Evolutionary conservation across 345 rosid species (phyloP).

Genomic region (Rhodamnia rubescens): DNA sequence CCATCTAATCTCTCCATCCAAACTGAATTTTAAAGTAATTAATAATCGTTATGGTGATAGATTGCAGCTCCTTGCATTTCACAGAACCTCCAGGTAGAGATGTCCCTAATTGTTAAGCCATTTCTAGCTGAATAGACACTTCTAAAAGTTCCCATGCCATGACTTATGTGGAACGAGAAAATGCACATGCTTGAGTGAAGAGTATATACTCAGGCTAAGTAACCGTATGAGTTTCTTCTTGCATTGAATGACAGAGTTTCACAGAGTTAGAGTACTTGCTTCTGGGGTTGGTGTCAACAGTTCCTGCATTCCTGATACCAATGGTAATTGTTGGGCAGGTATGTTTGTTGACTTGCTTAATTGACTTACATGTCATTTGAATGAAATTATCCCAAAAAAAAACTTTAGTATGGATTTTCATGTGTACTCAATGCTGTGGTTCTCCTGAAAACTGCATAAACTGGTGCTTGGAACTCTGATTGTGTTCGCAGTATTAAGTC

Average conservation of each 20-base stretch:
- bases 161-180: not conserved
- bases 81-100: not conserved
- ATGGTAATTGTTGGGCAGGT: constrained; percentile 68
- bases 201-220: not conserved
- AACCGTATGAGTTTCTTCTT: not conserved
- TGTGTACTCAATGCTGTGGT: not conserved
- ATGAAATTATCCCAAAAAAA: not conserved
- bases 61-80: not conserved
- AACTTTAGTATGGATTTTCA: not conserved
- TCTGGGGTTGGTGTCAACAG: constrained; percentile 63
- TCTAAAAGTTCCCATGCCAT: not conserved
- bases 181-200: not conserved
- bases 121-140: not conserved
- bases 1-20: not conserved
- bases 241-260: constrained; percentile 44
- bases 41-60: not conserved
- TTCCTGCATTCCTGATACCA: constrained; percentile 73
- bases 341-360: not conserved
- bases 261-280: constrained; percentile 90
- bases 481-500: not conserved
- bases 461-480: not conserved
- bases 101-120: not conserved
- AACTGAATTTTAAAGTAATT: not conserved
- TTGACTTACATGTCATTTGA: not conserved
- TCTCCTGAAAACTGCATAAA: not conserved